A percentile compares a stretch with the other conserved stretches of the same genome.
Conservation (phyloP, 2,329 filamentous ascomycete species). For the Diaporthe longicolla region DNA sequence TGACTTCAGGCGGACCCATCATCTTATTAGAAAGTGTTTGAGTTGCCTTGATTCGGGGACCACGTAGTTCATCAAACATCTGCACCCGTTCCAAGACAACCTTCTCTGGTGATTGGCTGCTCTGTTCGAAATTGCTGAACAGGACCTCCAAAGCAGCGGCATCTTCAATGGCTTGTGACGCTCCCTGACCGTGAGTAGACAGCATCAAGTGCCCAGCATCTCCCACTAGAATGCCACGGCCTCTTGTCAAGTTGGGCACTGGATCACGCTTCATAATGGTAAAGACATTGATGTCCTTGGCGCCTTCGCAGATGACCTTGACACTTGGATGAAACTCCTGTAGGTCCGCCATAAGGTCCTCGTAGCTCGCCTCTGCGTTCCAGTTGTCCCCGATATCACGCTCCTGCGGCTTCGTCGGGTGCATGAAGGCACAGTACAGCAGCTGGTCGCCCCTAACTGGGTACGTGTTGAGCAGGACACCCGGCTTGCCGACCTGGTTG, state of each 20-base stretch:
- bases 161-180: slow-evolving; percentile 16
- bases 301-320: slow-evolving; percentile 22
- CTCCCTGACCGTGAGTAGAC: slow-evolving; percentile 24
- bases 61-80: slow-evolving; percentile 27
- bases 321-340: slow-evolving; percentile 16
- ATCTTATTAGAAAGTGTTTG: slow-evolving; percentile 24
- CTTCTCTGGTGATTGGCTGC: not conserved
- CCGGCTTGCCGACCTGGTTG: slow-evolving; percentile 17
- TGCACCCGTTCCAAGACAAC: slow-evolving; percentile 16
- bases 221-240: slow-evolving; percentile 7
- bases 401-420: slow-evolving; percentile 21
- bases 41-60: slow-evolving; percentile 18
- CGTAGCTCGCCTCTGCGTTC: slow-evolving; percentile 18
- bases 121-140: not conserved
- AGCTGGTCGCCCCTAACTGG: slow-evolving; percentile 10
- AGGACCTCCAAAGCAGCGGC: slow-evolving; percentile 20
- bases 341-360: slow-evolving; percentile 9
- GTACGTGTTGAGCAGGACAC: slow-evolving; percentile 21
- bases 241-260: slow-evolving; percentile 17
- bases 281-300: slow-evolving; percentile 19
- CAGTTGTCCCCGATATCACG: slow-evolving; percentile 18
- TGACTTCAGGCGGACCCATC: slow-evolving; percentile 14
- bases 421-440: slow-evolving; percentile 14
- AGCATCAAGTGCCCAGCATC: slow-evolving; percentile 23
- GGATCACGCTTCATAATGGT: slow-evolving; percentile 18